phyloP scores from a whole-genome alignment of 2,329 filamentous ascomycete species.

The Cladosporium sp. region DNA sequence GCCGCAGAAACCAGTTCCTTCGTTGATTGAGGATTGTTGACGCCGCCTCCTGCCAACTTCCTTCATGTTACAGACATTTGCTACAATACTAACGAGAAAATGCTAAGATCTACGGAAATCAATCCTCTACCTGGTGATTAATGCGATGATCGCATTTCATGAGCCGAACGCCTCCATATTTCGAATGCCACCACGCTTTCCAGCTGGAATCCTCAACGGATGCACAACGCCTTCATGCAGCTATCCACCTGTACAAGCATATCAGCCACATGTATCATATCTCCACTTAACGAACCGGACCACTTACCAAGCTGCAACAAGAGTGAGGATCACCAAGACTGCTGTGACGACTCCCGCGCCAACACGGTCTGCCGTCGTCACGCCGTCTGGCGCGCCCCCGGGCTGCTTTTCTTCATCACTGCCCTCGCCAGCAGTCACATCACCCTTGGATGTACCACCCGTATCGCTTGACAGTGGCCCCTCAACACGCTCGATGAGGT shows the following conservation, averaged over 20 bases:
- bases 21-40: too few species aligned
- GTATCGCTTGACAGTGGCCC: conserved; percentile 45
- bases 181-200: too few species aligned
- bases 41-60: too few species aligned
- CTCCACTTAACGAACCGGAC: background rate
- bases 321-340: conserved; percentile 33
- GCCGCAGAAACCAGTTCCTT: too few species aligned
- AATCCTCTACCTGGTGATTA: too few species aligned
- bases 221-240: background rate
- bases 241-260: background rate
- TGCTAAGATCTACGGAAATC: too few species aligned
- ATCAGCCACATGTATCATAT: background rate
- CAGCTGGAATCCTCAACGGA: too few species aligned
- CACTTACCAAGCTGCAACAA: conserved; percentile 4
- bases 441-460: conserved; percentile 50
- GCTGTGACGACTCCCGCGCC: conserved; percentile 51
- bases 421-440: conserved; percentile 38
- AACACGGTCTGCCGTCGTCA: conserved; percentile 60
- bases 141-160: too few species aligned
- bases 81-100: too few species aligned
- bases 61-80: too few species aligned
- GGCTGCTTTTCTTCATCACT: conserved; percentile 26
- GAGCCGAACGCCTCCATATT: too few species aligned
- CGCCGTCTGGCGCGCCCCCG: conserved; percentile 26
- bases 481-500: conserved; percentile 35